Evolutionary conservation across 108 stramenopile species (phyloP).

Genomic region (Nitzschia sp.): DNA sequence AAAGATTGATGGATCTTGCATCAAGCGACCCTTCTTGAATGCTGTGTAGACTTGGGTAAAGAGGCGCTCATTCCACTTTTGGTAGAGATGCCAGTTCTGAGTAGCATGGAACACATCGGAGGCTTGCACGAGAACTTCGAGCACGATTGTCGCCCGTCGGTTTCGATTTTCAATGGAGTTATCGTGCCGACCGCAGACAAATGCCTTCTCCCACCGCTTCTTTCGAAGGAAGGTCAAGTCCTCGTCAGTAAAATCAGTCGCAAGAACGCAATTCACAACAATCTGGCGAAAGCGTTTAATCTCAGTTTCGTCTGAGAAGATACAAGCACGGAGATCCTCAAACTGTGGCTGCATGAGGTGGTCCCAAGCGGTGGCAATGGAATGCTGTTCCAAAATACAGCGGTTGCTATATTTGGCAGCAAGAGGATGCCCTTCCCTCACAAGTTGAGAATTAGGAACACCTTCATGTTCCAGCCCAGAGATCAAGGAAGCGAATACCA

Average conservation of each 20-base stretch:
- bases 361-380: slow-evolving; percentile 30
- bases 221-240: slow-evolving; percentile 26
- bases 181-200: slow-evolving; percentile 7
- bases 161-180: slow-evolving; percentile 11
- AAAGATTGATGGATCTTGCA: slow-evolving; percentile 23
- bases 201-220: slow-evolving; percentile 43
- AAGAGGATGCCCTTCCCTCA: slow-evolving; percentile 22
- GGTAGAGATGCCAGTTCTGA: slow-evolving; percentile 46
- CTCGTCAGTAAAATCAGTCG: slow-evolving; percentile 40
- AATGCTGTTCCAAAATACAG: slow-evolving; percentile 34
- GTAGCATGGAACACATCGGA: slow-evolving; percentile 48
- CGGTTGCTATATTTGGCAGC: slow-evolving; percentile 31
- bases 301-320: slow-evolving; percentile 27
- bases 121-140: slow-evolving; percentile 46
- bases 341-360: slow-evolving; percentile 36
- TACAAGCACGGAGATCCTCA: slow-evolving; percentile 19
- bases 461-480: slow-evolving; percentile 44
- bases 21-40: slow-evolving; percentile 23
- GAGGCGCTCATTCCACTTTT: slow-evolving; percentile 47
- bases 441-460: slow-evolving; percentile 41
- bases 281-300: slow-evolving; percentile 40
- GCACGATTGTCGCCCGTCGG: slow-evolving; percentile 37
- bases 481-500: slow-evolving; percentile 44
- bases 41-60: slow-evolving; percentile 41
- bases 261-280: slow-evolving; percentile 34